Evolutionary conservation across 2,329 filamentous ascomycete genomes (phyloP), one percentile per base, ranked within the genome.

Genomic region (Cercospora nicotianae): DNA sequence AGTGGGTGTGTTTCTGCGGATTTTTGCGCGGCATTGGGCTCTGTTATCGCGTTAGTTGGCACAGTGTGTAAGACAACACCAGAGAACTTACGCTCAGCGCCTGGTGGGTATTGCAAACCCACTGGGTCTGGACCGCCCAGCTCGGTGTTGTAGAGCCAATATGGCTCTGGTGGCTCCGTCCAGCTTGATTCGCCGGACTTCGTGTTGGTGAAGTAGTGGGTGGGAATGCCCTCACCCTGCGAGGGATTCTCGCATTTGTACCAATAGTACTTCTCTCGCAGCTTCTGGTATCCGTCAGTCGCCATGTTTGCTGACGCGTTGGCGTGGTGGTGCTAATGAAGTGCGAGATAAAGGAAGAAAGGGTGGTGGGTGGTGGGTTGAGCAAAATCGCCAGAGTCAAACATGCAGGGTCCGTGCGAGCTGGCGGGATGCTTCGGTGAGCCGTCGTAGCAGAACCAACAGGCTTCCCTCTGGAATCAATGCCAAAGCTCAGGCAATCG

Each of bases 131-230:
- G 67, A 4, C 69, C 67, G 45, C 70, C 68, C 4, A 63, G 67
- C 18, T 61, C 61, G 18, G 70, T 60, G 60, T 77, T 70, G 71
- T 72, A 77, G 39, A 77, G 59, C 75, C 75, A 77, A 70, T 77
- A 78, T 5, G 73, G 73, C 67, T 76, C 74, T 26, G 60, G 63
- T 4, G 76, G 76, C 66, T 77, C 76, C 8, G 73, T 69, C 72
- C 72, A 76, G 48, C 58, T 59, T 5, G 70, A 72, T 58, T 74
- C 73, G 20, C 69, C 68, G 13, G 72, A 76, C 53, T 73, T 71
- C 33, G 71, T 68, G 59, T 76, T 75, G 51, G 72, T 67, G 69
- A 71, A 77, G 68, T 77, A 78, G 67, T 72, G 68, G 61, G 72
- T 64, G 6, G 64, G 67, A 57, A 66, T 63, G 13, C 45, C 45